Conservation (phyloP, 2,329 filamentous ascomycete genomes). For the Paecilomyces sp. region DNA sequence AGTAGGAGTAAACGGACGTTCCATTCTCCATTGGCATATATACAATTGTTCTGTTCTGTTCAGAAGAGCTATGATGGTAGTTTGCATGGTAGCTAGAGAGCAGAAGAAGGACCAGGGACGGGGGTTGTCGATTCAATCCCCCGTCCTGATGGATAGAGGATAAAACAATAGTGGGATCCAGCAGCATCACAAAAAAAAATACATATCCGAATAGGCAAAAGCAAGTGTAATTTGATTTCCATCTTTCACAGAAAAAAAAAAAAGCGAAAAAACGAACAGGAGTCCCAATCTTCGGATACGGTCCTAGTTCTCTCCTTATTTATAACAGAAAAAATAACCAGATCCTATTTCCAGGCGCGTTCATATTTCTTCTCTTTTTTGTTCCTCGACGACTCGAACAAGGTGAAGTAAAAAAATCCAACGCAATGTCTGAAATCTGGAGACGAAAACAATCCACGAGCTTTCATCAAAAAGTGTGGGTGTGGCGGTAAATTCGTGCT, state of each 20-base stretch:
- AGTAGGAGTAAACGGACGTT: not conserved
- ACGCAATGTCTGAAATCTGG: not conserved
- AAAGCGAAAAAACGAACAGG: no score
- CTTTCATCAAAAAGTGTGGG: not conserved
- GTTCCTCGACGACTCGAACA: constrained; percentile 1
- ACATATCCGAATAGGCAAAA: not conserved
- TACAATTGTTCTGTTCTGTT: not conserved
- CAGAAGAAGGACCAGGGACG: no score
- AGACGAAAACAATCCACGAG: not conserved
- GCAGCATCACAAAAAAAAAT: not conserved
- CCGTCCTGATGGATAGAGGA: not conserved
- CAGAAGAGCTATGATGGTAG: not conserved
- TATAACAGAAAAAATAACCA: not conserved
- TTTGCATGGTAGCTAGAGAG: no score
- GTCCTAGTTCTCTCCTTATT: not conserved
- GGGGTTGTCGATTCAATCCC: not conserved
- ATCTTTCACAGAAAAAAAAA: not conserved
- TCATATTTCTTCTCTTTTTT: not conserved
- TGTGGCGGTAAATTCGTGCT: not conserved
- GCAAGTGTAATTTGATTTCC: not conserved
- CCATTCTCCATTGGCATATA: not conserved
- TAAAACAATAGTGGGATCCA: not conserved
- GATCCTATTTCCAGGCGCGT: not conserved
- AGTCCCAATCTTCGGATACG: not conserved
- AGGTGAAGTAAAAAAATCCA: constrained; percentile 9